Evolutionary conservation across 371 early-diverging fungal genomes (phyloP).

Genomic region (Mucor irregularis): DNA sequence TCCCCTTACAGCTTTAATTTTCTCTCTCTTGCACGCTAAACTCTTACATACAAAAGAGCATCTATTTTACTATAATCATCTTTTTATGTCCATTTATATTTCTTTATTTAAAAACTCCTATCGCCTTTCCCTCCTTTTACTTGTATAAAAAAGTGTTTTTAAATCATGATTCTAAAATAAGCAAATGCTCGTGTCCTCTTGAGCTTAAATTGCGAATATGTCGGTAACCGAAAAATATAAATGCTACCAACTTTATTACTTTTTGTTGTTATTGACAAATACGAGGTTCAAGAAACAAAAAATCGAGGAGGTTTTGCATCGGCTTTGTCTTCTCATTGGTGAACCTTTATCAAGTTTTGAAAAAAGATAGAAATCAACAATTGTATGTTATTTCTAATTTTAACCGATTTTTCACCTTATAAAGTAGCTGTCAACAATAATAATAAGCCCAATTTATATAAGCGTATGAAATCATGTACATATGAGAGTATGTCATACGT

Average conservation of each 20-base stretch:
- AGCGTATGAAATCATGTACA: not conserved
- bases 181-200: not conserved
- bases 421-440: not conserved
- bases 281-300: no score
- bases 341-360: no score
- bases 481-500: not conserved
- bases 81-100: not conserved
- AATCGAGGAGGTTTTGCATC: no score
- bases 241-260: no score
- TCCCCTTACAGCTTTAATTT: not conserved
- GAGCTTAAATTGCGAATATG: no score
- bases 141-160: not conserved
- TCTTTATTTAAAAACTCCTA: not conserved
- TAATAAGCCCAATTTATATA: not conserved
- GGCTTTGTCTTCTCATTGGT: no score
- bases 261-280: no score
- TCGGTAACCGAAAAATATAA: no score
- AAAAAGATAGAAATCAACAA: not conserved
- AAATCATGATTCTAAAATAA: not conserved
- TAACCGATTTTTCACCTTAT: not conserved
- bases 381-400: constrained; percentile 1
- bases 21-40: not conserved
- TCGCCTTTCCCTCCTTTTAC: not conserved
- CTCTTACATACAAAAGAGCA: no score
- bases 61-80: not conserved